Base-by-base conservation (phyloP, 305 asterid genomes). In the Caryopteris hybrid region DNA sequence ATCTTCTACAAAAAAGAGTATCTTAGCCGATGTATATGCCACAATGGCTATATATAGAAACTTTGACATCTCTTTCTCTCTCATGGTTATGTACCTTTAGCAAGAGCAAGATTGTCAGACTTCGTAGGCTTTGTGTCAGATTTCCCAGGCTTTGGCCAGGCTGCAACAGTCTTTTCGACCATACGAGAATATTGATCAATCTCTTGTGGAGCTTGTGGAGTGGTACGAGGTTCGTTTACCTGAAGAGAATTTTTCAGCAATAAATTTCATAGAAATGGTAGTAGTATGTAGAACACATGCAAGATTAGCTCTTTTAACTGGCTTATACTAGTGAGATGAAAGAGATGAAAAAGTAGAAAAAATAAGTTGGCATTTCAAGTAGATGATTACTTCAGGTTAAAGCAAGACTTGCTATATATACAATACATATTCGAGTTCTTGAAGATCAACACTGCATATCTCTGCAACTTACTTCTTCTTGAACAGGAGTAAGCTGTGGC, bases 401-500 rank as follows among this genome's bases (percentile, higher is more conserved):
- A n/a, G n/a, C n/a, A n/a, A n/a, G n/a, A n/a, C n/a, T n/a, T n/a
- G n/a, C n/a, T n/a, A n/a, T n/a, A n/a, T n/a, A n/a, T n/a, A n/a
- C n/a, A n/a, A n/a, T n/a, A n/a, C n/a, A n/a, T n/a, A n/a, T n/a
- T n/a, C n/a, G n/a, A n/a, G n/a, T n/a, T n/a, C n/a, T n/a, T n/a
- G n/a, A n/a, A n/a, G n/a, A n/a, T n/a, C n/a, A n/a, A n/a, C n/a
- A n/a, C n/a, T n/a, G n/a, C n/a, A n/a, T n/a, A n/a, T n/a, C n/a
- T 57, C 27, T 14, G 50, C 25, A 46, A 70, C 88, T 83, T 78
- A 84, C 96, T 79, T 81, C 91, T 71, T 85, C 91, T 1, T 66
- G 80, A 74, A 82, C 87, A 43, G 93, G 76, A 48, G 86, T 60
- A 70, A 82, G 87, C 33, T 73, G 82, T 12, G 83, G 74, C 55